Conservation (phyloP, 345 rosid genomes). For the Melastoma malabathricum region DNA sequence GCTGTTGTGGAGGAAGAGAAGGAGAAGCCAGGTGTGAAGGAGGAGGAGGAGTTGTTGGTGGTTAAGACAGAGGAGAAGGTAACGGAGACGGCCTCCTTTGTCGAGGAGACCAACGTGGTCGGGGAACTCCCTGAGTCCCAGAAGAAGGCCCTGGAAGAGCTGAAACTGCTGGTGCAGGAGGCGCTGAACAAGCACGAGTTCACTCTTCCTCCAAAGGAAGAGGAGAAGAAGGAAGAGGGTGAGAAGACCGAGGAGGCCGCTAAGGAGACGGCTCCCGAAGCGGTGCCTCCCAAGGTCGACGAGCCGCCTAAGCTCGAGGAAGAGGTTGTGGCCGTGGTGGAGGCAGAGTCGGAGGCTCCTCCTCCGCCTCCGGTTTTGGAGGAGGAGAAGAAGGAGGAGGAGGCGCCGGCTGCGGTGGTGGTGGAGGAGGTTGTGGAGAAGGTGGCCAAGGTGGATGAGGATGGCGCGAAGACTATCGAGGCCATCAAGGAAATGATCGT, state of each 20-base stretch:
- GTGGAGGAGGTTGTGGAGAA: slow-evolving; percentile 27
- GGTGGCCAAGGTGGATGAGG: slow-evolving; percentile 40
- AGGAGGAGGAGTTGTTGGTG: slow-evolving; percentile 7
- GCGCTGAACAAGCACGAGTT: slow-evolving; percentile 15
- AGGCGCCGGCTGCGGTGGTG: slow-evolving; percentile 22
- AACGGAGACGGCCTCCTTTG: slow-evolving; percentile 7
- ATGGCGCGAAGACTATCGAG: slow-evolving; percentile 83
- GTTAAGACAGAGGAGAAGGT: slow-evolving; percentile 5
- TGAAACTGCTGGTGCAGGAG: slow-evolving; percentile 12
- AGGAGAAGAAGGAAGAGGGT: neutral
- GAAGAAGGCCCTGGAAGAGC: slow-evolving; percentile 18
- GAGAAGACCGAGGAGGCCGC: slow-evolving; percentile 55
- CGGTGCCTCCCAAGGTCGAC: slow-evolving; percentile 6
- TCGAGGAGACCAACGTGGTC: slow-evolving; percentile 16
- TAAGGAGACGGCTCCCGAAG: slow-evolving; percentile 15
- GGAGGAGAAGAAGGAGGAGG: slow-evolving; percentile 25
- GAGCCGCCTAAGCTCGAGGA: too few relatives aligned
- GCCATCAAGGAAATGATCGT: slow-evolving; percentile 76
- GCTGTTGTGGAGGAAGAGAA: slow-evolving; percentile 5
- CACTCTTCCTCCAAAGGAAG: slow-evolving; percentile 6
- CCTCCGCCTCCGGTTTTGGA: slow-evolving; percentile 10
- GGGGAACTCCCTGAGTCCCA: slow-evolving; percentile 15
- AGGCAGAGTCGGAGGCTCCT: slow-evolving; percentile 11
- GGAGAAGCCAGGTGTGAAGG: slow-evolving; percentile 5
- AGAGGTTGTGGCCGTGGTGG: too few relatives aligned